These are phyloP conservation scores for Diaporthe sp. DNA, from an alignment of 2,329 filamentous ascomycete genomes.

Conservation along the genomic window DNA sequence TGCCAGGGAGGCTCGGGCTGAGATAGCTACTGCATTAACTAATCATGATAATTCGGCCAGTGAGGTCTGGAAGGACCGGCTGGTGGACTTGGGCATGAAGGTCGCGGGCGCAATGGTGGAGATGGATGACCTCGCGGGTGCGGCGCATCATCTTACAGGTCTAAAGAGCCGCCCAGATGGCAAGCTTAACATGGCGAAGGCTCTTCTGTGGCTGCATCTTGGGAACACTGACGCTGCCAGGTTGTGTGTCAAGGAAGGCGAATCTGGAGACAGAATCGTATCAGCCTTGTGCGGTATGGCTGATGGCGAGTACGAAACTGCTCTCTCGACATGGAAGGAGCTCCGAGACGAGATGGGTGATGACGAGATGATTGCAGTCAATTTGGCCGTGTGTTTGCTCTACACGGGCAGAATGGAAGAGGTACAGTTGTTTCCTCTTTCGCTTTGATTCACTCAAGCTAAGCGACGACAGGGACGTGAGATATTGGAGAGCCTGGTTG, in stretches of 20 bases:
- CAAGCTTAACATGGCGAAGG: slow-evolving; percentile 63
- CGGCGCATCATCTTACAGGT: slow-evolving; percentile 78
- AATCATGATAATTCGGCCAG: slow-evolving; percentile 67
- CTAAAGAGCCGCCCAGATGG: slow-evolving; percentile 60
- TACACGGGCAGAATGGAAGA: slow-evolving; percentile 84
- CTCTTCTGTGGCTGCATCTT: slow-evolving; percentile 82
- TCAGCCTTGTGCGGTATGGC: slow-evolving; percentile 82
- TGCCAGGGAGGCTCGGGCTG: slow-evolving; percentile 79
- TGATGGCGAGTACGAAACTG: slow-evolving; percentile 78
- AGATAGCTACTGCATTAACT: slow-evolving; percentile 63
- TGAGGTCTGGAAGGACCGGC: slow-evolving; percentile 77
- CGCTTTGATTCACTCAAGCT: slow-evolving; percentile 40
- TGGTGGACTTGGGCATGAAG: slow-evolving; percentile 81
- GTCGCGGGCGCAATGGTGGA: slow-evolving; percentile 79
- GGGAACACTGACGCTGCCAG: slow-evolving; percentile 82
- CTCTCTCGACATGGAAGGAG: slow-evolving; percentile 73
- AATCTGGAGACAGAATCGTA: slow-evolving; percentile 65
- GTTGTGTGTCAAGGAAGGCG: slow-evolving; percentile 60
- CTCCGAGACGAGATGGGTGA: slow-evolving; percentile 56
- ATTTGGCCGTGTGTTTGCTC: slow-evolving; percentile 85
- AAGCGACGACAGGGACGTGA: slow-evolving; percentile 68
- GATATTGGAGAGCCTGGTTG: slow-evolving; percentile 76
- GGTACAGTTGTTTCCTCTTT: slow-evolving; percentile 49
- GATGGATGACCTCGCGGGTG: slow-evolving; percentile 90
- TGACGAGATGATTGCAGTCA: slow-evolving; percentile 83